Percentiles rank a stretch among this genome's conserved stretches.
These are phyloP conservation scores for Candida vaughaniae DNA, from an alignment of 805 yeast species.

Conservation along the genomic window DNA sequence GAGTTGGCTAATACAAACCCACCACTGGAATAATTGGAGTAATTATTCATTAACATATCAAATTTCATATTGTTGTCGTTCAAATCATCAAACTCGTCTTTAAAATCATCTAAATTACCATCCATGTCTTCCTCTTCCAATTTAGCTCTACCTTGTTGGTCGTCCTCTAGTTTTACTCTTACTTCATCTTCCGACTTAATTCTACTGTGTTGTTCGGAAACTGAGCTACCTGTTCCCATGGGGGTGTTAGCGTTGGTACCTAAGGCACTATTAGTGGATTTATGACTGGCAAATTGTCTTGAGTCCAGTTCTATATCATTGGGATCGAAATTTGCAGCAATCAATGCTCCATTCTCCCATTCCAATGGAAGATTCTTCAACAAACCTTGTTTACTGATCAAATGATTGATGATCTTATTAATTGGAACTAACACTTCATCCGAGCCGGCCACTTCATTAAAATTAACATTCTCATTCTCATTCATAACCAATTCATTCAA, in stretches of 20 bases:
- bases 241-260: background rate
- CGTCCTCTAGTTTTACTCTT: too few species aligned
- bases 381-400: constrained; percentile 41
- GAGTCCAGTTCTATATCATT: constrained; percentile 26
- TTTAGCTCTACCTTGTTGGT: background rate
- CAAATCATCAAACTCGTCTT: constrained; percentile 7
- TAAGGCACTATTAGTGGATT: background rate
- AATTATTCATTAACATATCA: constrained; percentile 13
- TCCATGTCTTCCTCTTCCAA: constrained; percentile 1
- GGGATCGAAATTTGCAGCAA: constrained; percentile 37
- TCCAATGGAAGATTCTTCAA: constrained; percentile 40
- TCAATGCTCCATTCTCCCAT: constrained; percentile 45
- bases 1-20: constrained; percentile 17
- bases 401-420: constrained; percentile 45
- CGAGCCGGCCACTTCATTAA: constrained; percentile 3
- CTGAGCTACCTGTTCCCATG: background rate
- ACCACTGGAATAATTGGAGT: constrained; percentile 15
- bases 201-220: background rate
- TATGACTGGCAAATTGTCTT: constrained; percentile 35
- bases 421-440: constrained; percentile 34
- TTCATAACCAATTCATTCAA: constrained; percentile 10
- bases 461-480: constrained; percentile 1
- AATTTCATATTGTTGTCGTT: constrained; percentile 14
- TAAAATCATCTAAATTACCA: constrained; percentile 3
- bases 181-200: background rate